Percentiles rank a stretch among this genome's conserved stretches.
phyloP scores from a whole-genome alignment of 2,329 filamentous ascomycete genomes.

The Diaporthe vexans region DNA sequence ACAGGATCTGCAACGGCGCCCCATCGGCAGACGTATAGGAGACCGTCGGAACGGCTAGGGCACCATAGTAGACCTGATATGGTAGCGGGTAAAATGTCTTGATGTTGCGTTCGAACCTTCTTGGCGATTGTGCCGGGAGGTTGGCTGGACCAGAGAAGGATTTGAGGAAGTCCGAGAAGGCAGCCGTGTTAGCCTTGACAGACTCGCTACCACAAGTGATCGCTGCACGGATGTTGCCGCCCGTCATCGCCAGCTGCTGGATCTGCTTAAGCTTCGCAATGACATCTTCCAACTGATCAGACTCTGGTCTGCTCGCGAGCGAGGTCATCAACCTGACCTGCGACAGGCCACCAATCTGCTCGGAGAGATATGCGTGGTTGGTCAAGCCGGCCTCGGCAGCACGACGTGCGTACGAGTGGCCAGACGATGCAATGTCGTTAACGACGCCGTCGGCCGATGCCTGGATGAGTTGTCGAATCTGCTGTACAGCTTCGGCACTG shows the following conservation, averaged over 20 bases:
- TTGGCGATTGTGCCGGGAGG: conserved; percentile 53
- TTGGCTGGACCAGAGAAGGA: conserved; percentile 64
- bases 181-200: conserved; percentile 76
- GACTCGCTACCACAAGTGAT: conserved; percentile 88
- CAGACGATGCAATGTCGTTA: conserved; percentile 91
- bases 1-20: conserved; percentile 87
- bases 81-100: conserved; percentile 95
- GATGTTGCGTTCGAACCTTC: conserved; percentile 60
- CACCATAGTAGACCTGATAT: conserved; percentile 97
- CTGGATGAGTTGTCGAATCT: conserved; percentile 89
- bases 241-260: conserved; percentile 81
- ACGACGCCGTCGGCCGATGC: conserved; percentile 90
- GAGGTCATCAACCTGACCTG: conserved; percentile 88
- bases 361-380: conserved; percentile 77
- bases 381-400: conserved; percentile 87
- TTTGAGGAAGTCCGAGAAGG: conserved; percentile 79
- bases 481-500: conserved; percentile 81
- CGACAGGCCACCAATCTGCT: conserved; percentile 91
- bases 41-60: conserved; percentile 83
- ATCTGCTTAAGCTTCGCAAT: conserved; percentile 89
- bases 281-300: conserved; percentile 79
- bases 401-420: conserved; percentile 87
- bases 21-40: conserved; percentile 83
- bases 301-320: conserved; percentile 79
- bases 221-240: conserved; percentile 79